Conservation (phyloP, 2,329 filamentous ascomycete species). For the Trichoderma oligosporum region DNA sequence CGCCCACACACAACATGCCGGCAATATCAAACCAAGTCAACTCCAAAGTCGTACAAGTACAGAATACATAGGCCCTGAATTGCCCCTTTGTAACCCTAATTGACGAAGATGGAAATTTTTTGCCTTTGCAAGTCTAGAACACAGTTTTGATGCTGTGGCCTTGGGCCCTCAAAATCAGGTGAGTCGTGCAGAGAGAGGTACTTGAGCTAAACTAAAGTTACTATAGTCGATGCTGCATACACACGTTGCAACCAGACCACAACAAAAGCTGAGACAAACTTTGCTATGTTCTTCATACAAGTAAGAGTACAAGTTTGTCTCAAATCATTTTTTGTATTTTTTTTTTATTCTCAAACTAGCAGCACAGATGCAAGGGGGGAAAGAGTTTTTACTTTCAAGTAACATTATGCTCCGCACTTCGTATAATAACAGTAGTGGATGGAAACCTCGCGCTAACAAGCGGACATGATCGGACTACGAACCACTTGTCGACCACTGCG, state of each 20-base stretch:
- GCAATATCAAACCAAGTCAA: not conserved
- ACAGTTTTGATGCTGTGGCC: not conserved
- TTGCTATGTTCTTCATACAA: not conserved
- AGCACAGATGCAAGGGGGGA: not conserved
- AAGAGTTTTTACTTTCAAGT: not conserved
- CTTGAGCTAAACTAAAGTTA: slow-evolving; percentile 10
- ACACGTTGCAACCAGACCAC: slow-evolving; percentile 3
- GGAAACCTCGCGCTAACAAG: not conserved
- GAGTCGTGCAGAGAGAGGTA: not conserved
- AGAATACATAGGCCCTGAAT: not conserved
- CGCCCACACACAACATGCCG: not conserved
- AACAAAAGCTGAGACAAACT: not conserved
- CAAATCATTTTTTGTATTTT: not conserved
- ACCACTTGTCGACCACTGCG: not conserved
- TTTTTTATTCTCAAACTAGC: not conserved
- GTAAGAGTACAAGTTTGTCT: not conserved
- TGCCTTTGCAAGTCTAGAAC: not conserved
- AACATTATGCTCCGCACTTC: not conserved
- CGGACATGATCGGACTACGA: not conserved
- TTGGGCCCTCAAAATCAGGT: slow-evolving; percentile 4
- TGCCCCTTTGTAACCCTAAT: not conserved
- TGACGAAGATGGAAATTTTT: not conserved
- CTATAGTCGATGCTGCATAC: not conserved
- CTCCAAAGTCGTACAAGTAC: not conserved
- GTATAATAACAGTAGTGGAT: not conserved